phyloP scores from a whole-genome alignment of 495 filamentous ascomycete species.

The Aspergillus kassunensis region DNA sequence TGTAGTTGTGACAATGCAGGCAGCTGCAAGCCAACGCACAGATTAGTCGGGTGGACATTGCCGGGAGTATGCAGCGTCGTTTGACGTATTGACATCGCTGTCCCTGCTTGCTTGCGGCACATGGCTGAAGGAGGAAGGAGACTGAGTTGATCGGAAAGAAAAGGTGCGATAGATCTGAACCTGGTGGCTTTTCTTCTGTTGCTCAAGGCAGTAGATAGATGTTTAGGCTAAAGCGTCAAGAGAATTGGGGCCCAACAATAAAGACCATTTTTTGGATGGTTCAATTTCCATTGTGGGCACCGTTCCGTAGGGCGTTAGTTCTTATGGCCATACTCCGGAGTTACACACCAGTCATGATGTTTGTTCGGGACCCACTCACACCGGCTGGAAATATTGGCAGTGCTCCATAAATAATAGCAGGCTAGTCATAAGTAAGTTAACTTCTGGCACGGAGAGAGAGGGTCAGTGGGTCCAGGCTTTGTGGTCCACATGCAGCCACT shows the following conservation, averaged over 20 bases:
- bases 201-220: background rate
- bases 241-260: too few species aligned
- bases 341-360: constrained; percentile 22
- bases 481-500: constrained; percentile 28
- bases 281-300: too few species aligned
- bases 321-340: constrained; percentile 18
- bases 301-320: background rate
- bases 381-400: constrained; percentile 22
- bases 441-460: constrained; percentile 24
- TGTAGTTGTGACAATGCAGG: background rate
- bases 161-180: constrained; percentile 5
- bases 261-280: too few species aligned
- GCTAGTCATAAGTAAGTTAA: constrained; percentile 15
- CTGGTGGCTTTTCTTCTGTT: constrained; percentile 1
- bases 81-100: constrained; percentile 13
- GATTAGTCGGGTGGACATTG: constrained; percentile 14
- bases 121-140: constrained; percentile 4
- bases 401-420: constrained; percentile 15
- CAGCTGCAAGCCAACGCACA: constrained; percentile 16
- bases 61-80: constrained; percentile 22
- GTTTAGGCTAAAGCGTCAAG: constrained; percentile 8
- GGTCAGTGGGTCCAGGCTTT: constrained; percentile 18
- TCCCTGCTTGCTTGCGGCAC: constrained; percentile 5
- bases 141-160: constrained; percentile 2
- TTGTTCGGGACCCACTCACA: constrained; percentile 16